Evolutionary conservation across 2,329 filamentous ascomycete species (phyloP).

Genomic region (Aspergillus spinulosporus): DNA sequence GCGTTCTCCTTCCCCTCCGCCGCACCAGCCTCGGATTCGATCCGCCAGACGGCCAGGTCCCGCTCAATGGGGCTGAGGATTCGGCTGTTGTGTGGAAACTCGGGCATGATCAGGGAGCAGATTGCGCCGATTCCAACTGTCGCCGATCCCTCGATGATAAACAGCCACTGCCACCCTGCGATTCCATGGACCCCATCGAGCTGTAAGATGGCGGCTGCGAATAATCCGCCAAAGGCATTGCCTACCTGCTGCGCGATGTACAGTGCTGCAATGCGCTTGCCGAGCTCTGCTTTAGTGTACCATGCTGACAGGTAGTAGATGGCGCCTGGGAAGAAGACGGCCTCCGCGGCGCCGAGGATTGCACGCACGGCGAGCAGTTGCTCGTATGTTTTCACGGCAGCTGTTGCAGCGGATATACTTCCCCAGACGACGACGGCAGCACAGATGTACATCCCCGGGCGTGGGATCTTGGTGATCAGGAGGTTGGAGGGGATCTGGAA

Average conservation of each 20-base stretch:
- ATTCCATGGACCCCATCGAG: slow-evolving; percentile 41
- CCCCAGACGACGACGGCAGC: slow-evolving; percentile 62
- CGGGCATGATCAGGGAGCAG: slow-evolving; percentile 40
- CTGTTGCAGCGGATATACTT: slow-evolving; percentile 58
- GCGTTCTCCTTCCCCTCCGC: slow-evolving; percentile 41
- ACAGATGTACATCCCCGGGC: slow-evolving; percentile 55
- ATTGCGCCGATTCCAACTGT: slow-evolving; percentile 33
- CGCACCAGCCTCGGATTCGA: slow-evolving; percentile 40
- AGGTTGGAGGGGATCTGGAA: slow-evolving; percentile 50
- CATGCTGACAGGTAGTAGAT: slow-evolving; percentile 44
- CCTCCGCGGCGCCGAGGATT: slow-evolving; percentile 63
- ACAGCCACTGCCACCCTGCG: slow-evolving; percentile 55
- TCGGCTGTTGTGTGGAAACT: slow-evolving; percentile 44
- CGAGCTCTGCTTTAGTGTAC: slow-evolving; percentile 41
- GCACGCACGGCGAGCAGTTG: slow-evolving; percentile 59
- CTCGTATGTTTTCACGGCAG: slow-evolving; percentile 53
- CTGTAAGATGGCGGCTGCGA: slow-evolving; percentile 29
- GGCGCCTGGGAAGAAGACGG: slow-evolving; percentile 57
- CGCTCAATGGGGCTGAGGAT: slow-evolving; percentile 28
- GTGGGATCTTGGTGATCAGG: slow-evolving; percentile 53
- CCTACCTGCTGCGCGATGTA: slow-evolving; percentile 32
- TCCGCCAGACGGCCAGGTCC: slow-evolving; percentile 28
- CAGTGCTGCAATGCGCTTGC: slow-evolving; percentile 32
- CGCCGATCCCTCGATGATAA: slow-evolving; percentile 45
- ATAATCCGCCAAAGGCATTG: slow-evolving; percentile 30